Conservation (phyloP, 2,329 filamentous ascomycete species). For the Pseudogymnoascus sp. region DNA sequence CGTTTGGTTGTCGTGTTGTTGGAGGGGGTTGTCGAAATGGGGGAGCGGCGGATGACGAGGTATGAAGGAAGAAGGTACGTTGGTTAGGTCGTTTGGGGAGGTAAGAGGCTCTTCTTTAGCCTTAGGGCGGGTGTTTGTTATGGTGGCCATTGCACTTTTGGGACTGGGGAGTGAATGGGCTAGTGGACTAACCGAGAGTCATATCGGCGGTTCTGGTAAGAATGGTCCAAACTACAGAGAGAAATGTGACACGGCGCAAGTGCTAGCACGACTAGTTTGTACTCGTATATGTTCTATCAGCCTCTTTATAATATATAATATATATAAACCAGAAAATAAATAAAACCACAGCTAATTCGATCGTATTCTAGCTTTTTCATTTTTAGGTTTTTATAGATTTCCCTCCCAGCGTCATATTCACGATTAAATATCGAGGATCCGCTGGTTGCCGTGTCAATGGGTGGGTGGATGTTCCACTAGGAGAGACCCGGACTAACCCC, state of each 20-base stretch:
- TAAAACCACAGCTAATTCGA: neutral
- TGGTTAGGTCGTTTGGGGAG: neutral
- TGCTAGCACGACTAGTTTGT: neutral
- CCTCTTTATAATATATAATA: neutral
- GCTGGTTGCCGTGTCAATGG: constrained; percentile 4
- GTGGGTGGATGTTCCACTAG: constrained; percentile 3
- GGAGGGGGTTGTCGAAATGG: neutral
- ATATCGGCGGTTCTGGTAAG: neutral
- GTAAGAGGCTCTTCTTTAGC: neutral
- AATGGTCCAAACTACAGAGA: neutral
- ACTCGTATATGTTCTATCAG: neutral
- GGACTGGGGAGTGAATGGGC: neutral
- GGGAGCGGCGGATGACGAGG: neutral
- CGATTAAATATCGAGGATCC: neutral
- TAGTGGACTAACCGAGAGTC: neutral
- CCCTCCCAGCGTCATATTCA: neutral
- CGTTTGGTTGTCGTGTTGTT: neutral
- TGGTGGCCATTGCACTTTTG: neutral
- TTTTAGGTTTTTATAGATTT: neutral
- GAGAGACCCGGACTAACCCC: neutral
- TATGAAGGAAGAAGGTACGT: constrained; percentile 5
- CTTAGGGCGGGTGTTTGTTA: constrained; percentile 1
- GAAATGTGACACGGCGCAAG: neutral
- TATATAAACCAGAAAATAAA: neutral
- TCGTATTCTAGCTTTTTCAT: neutral